Evolutionary conservation across 2,329 filamentous ascomycete genomes (phyloP), one percentile per base, ranked within the genome.

Genomic region (Trichoderma afroharzianum): DNA sequence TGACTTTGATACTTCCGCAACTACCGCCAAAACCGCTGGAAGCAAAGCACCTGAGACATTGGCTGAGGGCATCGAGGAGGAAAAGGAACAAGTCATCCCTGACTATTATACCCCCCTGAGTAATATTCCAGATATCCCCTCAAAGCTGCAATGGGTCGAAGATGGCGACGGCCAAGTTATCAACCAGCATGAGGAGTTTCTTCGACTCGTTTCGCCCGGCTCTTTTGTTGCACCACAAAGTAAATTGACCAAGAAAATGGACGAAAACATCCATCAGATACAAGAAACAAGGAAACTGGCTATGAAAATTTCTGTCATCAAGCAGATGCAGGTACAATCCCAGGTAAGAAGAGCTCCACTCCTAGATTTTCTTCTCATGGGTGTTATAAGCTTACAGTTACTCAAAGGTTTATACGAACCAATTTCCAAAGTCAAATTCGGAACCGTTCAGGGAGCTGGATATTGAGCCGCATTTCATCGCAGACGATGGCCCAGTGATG

Each of bases 291-390:
- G 96, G 76, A 98, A 98, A 79, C 88, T 99, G 33, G 97, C 94
- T 77, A 94, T 94, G 12, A 99, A 98, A 83, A 97, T 99, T 79
- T 92, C 93, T 63, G 94, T 99, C 73, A 96, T 99, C 80, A 99
- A 98, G 84, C 96, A 99, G 83, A 99, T 99, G 96, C 96, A 99
- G 82, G 90, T 98, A 68, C 96, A 99, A 81, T 93, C 94, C 66
- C 96, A 98, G 88, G 93, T 94, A 88, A 79, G 84, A 18, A 63
- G 84, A n/a, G 58, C 21, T 6, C n/a, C 18, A 1, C 59, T 11
- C 26, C 7, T 53, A 14, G 14, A 21, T 1, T 43, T 24, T 39
- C 12, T 55, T 32, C 24, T n/a, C 4, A 12, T 4, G 15, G 28
- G 18, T 24, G 50, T 9, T 32, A 5, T 5, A 53, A 15, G 32